phyloP scores from a whole-genome alignment of 2,329 filamentous ascomycete species.

The Colletotrichum endophyticum region DNA sequence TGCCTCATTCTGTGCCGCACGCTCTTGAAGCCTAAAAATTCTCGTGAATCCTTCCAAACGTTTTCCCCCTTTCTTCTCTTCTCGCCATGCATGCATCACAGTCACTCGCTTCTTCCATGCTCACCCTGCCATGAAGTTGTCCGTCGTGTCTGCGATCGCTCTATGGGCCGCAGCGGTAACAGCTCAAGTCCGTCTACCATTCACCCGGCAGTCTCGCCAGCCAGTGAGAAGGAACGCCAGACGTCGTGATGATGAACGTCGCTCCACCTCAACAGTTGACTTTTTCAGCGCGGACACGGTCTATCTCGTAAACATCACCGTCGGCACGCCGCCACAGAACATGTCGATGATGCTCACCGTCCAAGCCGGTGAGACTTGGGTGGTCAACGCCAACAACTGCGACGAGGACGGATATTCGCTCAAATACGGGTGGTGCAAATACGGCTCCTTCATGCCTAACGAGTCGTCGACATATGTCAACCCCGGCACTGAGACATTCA shows the following conservation, averaged over 20 bases:
- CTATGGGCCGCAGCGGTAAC: background rate
- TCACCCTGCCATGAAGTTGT: background rate
- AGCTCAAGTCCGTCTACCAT: constrained; percentile 3
- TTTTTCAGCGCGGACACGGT: background rate
- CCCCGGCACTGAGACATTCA: constrained; percentile 48
- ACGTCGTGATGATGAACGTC: background rate
- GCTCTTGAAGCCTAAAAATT: background rate
- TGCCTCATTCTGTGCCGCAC: background rate
- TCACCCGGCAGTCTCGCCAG: background rate
- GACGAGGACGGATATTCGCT: background rate
- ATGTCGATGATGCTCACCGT: background rate
- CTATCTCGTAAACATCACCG: constrained; percentile 10
- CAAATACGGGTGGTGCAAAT: background rate
- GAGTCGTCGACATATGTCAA: constrained; percentile 53
- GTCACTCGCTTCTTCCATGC: background rate
- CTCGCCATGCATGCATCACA: background rate
- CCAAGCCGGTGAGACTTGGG: background rate
- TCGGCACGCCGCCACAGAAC: constrained; percentile 13
- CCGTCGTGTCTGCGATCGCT: background rate
- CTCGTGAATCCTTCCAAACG: background rate
- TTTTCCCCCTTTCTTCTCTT: background rate
- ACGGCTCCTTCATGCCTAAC: constrained; percentile 35
- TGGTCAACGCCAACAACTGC: background rate
- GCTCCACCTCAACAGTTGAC: background rate
- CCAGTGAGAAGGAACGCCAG: background rate